Evolutionary conservation across 257 asterid genomes (phyloP).

Genomic region (Phtheirospermum japonicum): DNA sequence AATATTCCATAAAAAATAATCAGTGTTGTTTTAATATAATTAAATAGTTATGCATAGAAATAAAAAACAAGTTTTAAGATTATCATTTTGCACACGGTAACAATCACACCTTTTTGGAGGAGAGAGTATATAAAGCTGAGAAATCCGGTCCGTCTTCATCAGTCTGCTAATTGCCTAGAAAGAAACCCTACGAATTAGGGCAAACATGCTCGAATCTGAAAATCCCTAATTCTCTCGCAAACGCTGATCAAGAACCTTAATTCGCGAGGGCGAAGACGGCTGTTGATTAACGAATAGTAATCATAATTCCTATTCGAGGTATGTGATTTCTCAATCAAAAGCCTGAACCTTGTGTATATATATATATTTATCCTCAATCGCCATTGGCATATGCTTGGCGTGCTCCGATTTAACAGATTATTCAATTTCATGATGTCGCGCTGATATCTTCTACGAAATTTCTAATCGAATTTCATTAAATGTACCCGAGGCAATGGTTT

Average conservation of each 20-base stretch:
- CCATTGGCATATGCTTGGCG: not conserved
- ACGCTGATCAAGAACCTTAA: conserved; percentile 23
- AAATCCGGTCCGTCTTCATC: conserved; percentile 6
- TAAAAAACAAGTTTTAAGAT: no score
- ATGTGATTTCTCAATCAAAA: conserved; percentile 23
- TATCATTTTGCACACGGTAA: no score
- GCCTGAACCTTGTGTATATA: conserved; percentile 7
- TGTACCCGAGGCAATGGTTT: not conserved
- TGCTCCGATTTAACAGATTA: not conserved
- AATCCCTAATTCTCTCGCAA: conserved; percentile 18
- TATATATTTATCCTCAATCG: conserved; percentile 9
- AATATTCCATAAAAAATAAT: no score
- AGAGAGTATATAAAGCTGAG: not conserved
- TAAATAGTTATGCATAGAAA: no score
- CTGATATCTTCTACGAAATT: conserved; percentile 7
- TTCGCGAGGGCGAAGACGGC: conserved; percentile 19
- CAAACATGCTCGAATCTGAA: conserved; percentile 22
- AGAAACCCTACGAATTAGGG: conserved; percentile 37
- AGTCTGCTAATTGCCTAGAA: not conserved
- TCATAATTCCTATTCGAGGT: conserved; percentile 25
- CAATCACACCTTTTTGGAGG: no score
- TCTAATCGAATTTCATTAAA: not conserved
- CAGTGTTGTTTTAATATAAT: no score
- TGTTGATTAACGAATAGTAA: not conserved
- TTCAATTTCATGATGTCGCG: not conserved